These are phyloP conservation scores for Coemansia sp. DNA, from an alignment of 192 early-diverging fungal genomes.

Conservation along the genomic window DNA sequence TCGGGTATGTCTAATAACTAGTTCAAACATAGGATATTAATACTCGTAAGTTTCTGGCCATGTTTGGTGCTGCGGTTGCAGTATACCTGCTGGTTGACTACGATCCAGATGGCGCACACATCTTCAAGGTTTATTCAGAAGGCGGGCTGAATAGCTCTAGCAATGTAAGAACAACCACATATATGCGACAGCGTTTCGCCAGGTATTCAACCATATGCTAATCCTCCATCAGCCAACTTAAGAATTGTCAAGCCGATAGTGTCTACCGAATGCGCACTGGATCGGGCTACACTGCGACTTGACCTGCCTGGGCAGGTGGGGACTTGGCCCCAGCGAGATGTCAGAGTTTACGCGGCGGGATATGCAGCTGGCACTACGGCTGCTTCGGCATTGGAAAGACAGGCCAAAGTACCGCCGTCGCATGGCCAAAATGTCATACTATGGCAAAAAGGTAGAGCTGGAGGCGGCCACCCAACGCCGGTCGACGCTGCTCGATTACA, in stretches of 20 bases:
- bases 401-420: constrained; percentile 10
- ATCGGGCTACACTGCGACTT: constrained; percentile 32
- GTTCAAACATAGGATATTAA: constrained; percentile 34
- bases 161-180: constrained; percentile 12
- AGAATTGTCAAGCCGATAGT: constrained; percentile 3
- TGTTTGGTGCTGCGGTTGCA: neutral
- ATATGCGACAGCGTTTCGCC: neutral
- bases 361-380: constrained; percentile 19
- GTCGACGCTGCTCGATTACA: constrained; percentile 16
- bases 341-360: constrained; percentile 32
- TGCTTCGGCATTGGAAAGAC: constrained; percentile 19
- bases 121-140: constrained; percentile 39
- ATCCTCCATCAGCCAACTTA: neutral
- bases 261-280: constrained; percentile 18
- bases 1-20: neutral
- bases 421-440: constrained; percentile 33
- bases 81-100: constrained; percentile 33
- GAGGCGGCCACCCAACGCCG: constrained; percentile 32
- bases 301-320: constrained; percentile 23
- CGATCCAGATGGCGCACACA: constrained; percentile 45
- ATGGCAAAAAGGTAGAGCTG: constrained; percentile 43
- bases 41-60: constrained; percentile 24
- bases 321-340: constrained; percentile 15
- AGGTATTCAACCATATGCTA: neutral
- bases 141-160: constrained; percentile 10